Base-by-base conservation (phyloP, 1,284 basidiomycete species). In the Chalciporus sp. region DNA sequence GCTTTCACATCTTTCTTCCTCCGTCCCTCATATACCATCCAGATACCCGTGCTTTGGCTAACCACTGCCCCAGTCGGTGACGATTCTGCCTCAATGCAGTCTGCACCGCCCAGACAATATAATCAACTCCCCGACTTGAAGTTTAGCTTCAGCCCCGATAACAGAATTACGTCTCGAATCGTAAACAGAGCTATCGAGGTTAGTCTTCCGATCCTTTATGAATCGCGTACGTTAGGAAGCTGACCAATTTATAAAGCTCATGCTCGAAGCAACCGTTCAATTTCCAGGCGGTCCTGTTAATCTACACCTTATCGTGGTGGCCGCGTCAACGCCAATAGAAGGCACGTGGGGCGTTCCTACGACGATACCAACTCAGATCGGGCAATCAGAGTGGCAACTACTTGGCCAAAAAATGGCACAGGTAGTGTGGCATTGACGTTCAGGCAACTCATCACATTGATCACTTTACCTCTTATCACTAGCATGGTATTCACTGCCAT, bases 401-500 rank as follows among this genome's bases (percentile, higher is more conserved):
- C 68, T 83, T 26, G 74, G 76, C 14, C 70, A 77, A 48, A 75
- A 73, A 56, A 64, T 84, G 46, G 71, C 72, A 46, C 76, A 81
- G 74, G 83, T 84, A 68, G 56, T 57, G 29, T 61, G 26, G 10
- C 39, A 51, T 50, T 27, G 51, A 53, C 51, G 42, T 29, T 48
- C 50, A 29, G 29, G 46, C 52, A 37, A 48, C 40, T 40, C 50
- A 40, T 48, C 48, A 37, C 49, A 47, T 58, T 67, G 53, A 69
- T 53, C 55, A 41, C 45, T 47, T 47, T 23, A 35, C 45, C 42
- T 47, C 27, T 17, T 28, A 5, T 46, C 5, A 52, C 35, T 58
- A 87, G 85, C 74, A 76, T 51, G 69, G 78, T 43, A 80, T 86
- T 44, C 76, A 80, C 52, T 79, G 81, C 56, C 85, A 86, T 66